Base-by-base conservation (phyloP, 345 rosid species). In the Pistacia atlantica region DNA sequence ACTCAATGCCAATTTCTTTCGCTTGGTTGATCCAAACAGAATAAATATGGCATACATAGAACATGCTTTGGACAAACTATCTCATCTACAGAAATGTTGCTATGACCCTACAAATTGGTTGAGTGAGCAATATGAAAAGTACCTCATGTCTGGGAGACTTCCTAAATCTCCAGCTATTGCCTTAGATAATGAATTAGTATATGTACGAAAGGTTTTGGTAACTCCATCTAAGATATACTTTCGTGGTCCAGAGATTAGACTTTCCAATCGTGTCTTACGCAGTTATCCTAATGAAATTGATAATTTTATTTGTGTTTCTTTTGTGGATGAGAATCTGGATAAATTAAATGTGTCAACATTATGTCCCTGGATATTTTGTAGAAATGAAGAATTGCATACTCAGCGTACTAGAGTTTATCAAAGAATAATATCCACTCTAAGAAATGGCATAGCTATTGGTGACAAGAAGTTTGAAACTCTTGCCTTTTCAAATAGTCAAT, bases 221-320 rank as follows among this genome's bases (percentile, higher is more conserved):
- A 87, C 90, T 18, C 90, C 90, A 35, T 76, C 82, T 48, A 83
- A 80, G 75, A 83, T 83, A 5, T 87, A 85, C 59, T 87, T 87
- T 55, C 57, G 66, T 65, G 90, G 87, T 49, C 90, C 87, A 13
- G 90, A 87, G 75, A 58, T 84, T 35, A 87, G 82, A 75, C 81
- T 85, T 52, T 87, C 90, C 18, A 87, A 87, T 60, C 85, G 84
- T 33, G 88, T 85, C 5, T 37, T 87, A 38, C 7, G 7, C 83
- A 38, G 58, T 2, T 81, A 81, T 56, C 65, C 74, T 49, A 33
- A 74, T 14, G 79, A 85, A 45, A 61, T 82, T 3, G 80, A 80
- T 48, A 82, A 83, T 76, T 85, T 87, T 81, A 81, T 87, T 69
- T 87, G 90, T 16, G 83, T 87, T 65, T 87, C 88, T 59, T 87